Conservation (phyloP, 805 yeast species). For the Wickerhamiella azymoides region DNA sequence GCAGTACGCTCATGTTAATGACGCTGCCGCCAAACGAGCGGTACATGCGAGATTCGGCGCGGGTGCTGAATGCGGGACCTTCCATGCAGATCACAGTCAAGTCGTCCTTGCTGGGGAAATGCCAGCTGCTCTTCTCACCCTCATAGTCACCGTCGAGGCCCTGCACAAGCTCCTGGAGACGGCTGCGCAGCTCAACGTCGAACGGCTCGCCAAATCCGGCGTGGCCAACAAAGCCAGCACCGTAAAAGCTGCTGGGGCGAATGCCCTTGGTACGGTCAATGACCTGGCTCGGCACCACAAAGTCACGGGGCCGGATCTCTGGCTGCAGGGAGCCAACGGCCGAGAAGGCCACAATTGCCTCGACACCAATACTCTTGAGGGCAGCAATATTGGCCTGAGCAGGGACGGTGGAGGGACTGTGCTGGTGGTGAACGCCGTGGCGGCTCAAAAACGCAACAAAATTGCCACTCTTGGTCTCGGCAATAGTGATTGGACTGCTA, state of each 20-base stretch:
- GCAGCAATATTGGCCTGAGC: slow-evolving; percentile 92
- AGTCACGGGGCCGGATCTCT: slow-evolving; percentile 86
- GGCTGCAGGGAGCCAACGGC: slow-evolving; percentile 93
- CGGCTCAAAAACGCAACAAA: slow-evolving; percentile 90
- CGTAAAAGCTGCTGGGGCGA: slow-evolving; percentile 80
- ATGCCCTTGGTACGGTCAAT: slow-evolving; percentile 96
- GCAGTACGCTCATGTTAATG: slow-evolving; percentile 92
- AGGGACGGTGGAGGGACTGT: slow-evolving; percentile 86
- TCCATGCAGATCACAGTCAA: slow-evolving; percentile 91
- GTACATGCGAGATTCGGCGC: slow-evolving; percentile 89
- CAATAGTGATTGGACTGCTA: slow-evolving; percentile 82
- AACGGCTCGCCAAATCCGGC: slow-evolving; percentile 97
- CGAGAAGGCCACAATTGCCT: slow-evolving; percentile 78
- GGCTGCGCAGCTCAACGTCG: slow-evolving; percentile 53
- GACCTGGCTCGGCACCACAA: slow-evolving; percentile 90
- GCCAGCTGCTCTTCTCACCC: slow-evolving; percentile 45
- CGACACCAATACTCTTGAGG: slow-evolving; percentile 72
- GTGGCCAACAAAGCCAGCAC: slow-evolving; percentile 88
- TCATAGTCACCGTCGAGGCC: slow-evolving; percentile 24
- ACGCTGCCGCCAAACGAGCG: slow-evolving; percentile 83
- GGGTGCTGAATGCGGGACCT: slow-evolving; percentile 94
- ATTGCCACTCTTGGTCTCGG: slow-evolving; percentile 61
- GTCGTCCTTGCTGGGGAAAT: slow-evolving; percentile 62
- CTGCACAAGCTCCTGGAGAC: slow-evolving; percentile 37
- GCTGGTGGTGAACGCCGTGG: slow-evolving; percentile 84